A percentile compares a stretch with the other conserved stretches of the same genome.
Conservation (phyloP, 352 stramenopile genomes). For the Globisporangium megalacanthum region DNA sequence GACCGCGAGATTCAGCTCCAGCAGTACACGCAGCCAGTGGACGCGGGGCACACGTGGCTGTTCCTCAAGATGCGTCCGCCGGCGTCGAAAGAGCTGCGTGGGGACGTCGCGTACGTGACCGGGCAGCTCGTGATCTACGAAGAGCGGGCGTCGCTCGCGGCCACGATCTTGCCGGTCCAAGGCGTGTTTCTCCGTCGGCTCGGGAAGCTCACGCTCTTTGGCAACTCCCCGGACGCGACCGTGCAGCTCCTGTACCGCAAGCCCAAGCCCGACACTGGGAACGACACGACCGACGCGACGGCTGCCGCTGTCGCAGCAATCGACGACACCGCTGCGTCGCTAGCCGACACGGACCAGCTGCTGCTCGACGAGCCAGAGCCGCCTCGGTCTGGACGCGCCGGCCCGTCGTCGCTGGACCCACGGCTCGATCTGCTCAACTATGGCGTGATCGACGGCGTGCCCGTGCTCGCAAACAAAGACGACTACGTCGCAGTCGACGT, state of each 20-base stretch:
- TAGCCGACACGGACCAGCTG: neutral
- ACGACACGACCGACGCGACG: neutral
- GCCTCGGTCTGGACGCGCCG: neutral
- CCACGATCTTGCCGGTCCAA: conserved; percentile 77
- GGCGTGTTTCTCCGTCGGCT: conserved; percentile 73
- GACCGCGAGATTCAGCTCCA: conserved; percentile 72
- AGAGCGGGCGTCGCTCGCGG: conserved; percentile 66
- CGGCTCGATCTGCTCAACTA: conserved; percentile 54
- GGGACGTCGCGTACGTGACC: conserved; percentile 73
- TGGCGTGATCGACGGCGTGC: conserved; percentile 59
- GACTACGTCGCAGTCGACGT: conserved; percentile 71
- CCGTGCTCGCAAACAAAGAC: conserved; percentile 48
- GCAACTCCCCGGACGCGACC: conserved; percentile 75
- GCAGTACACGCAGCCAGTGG: conserved; percentile 68
- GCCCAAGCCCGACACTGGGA: conserved; percentile 4
- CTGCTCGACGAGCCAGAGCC: neutral
- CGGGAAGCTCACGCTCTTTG: conserved; percentile 73
- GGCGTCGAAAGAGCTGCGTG: conserved; percentile 54
- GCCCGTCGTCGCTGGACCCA: conserved; percentile 11
- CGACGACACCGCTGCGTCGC: conserved; percentile 9
- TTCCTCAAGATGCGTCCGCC: conserved; percentile 79
- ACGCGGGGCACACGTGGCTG: conserved; percentile 69
- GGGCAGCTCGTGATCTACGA: conserved; percentile 83
- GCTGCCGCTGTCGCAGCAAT: conserved; percentile 3
- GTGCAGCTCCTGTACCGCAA: conserved; percentile 77